Conservation (phyloP, 164 flowering plant genomes). For the Dillenia turbinata region DNA sequence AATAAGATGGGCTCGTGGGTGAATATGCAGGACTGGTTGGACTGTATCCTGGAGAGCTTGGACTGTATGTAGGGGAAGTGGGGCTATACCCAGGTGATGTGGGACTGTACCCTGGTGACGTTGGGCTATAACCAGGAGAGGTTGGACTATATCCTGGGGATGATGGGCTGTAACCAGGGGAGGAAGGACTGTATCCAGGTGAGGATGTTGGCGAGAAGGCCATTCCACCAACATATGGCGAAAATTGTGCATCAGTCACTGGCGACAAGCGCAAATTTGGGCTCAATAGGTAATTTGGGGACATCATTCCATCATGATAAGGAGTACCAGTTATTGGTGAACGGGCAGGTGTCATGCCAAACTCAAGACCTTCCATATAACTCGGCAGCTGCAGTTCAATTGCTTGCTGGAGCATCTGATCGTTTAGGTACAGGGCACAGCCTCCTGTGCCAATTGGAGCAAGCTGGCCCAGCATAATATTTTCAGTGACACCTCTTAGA, state of each 20-base stretch:
- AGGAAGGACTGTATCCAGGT: conserved; percentile 87
- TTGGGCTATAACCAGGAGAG: conserved; percentile 94
- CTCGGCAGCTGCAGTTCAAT: conserved; percentile 96
- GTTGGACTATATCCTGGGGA: conserved; percentile 96
- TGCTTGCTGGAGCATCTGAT: conserved; percentile 92
- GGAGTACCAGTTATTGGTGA: conserved; percentile 88
- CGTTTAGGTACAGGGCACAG: conserved; percentile 81
- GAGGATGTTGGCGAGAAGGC: conserved; percentile 90
- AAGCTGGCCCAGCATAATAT: conserved; percentile 96
- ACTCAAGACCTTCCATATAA: conserved; percentile 90
- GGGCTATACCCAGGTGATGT: conserved; percentile 91
- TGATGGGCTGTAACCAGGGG: conserved; percentile 89
- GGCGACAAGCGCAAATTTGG: conserved; percentile 81
- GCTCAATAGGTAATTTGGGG: conserved; percentile 79
- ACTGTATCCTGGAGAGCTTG: conserved; percentile 87
- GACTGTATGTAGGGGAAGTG: conserved; percentile 84
- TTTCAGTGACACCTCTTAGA: conserved; percentile 91
- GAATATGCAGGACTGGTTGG: conserved; percentile 89
- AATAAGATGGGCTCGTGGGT: conserved; percentile 84
- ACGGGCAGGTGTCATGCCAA: conserved; percentile 88
- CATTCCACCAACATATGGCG: conserved; percentile 93
- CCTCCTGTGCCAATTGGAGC: conserved; percentile 98
- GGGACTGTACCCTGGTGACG: conserved; percentile 89
- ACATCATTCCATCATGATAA: conserved; percentile 91
- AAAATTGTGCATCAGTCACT: conserved; percentile 74